Percentiles rank a stretch among this genome's conserved stretches.
Evolutionary conservation across 192 early-diverging fungal species (phyloP).

Genomic region (Jimgerdemannia flammicorona): DNA sequence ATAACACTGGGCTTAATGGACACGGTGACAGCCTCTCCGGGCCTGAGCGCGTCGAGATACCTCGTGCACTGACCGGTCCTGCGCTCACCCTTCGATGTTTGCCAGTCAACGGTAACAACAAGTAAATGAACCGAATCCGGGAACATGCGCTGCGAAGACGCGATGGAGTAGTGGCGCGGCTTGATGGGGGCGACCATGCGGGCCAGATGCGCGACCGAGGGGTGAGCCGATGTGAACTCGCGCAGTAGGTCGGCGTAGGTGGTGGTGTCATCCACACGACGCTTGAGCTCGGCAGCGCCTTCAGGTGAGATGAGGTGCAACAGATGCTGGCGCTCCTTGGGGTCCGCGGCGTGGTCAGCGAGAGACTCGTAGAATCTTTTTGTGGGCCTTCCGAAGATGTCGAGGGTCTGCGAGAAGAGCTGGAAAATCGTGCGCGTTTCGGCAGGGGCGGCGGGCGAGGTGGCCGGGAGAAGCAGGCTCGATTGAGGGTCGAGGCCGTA

Average conservation of each 20-base stretch:
- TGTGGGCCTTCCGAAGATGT: constrained; percentile 92
- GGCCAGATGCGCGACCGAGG: constrained; percentile 67
- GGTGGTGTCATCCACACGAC: constrained; percentile 74
- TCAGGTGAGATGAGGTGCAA: constrained; percentile 63
- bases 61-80: constrained; percentile 90
- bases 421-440: constrained; percentile 77
- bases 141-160: constrained; percentile 84
- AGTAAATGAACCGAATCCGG: constrained; percentile 87
- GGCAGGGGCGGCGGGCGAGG: constrained; percentile 44
- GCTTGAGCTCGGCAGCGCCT: constrained; percentile 75
- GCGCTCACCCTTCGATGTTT: constrained; percentile 54
- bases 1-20: constrained; percentile 96
- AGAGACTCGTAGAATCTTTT: constrained; percentile 91
- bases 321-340: constrained; percentile 61
- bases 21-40: constrained; percentile 74
- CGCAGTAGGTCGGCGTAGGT: constrained; percentile 86
- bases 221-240: constrained; percentile 81
- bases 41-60: constrained; percentile 68
- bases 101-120: constrained; percentile 92
- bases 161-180: constrained; percentile 98
- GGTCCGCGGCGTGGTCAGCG: constrained; percentile 66
- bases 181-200: constrained; percentile 82
- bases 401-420: constrained; percentile 78
- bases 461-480: constrained; percentile 54
- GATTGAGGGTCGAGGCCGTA: constrained; percentile 70